phyloP scores from a whole-genome alignment of 352 stramenopile genomes.

The Phytophthora sansomeana region DNA sequence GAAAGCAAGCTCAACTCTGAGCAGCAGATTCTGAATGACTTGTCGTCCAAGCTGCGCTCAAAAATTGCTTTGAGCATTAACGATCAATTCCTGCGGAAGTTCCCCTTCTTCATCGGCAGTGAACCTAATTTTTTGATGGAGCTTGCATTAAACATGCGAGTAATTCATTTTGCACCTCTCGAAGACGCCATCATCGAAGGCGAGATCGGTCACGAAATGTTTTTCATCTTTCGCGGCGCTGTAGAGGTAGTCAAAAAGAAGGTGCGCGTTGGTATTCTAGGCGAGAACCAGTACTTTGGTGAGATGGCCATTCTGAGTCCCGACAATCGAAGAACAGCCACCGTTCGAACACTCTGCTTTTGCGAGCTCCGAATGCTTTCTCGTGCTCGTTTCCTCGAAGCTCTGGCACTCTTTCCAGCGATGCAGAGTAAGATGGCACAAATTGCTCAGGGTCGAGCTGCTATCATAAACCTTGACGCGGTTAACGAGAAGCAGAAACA shows the following conservation, averaged over 20 bases:
- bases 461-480: slow-evolving; percentile 16
- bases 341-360: slow-evolving; percentile 75
- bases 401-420: slow-evolving; percentile 49
- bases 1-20: slow-evolving; percentile 76
- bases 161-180: slow-evolving; percentile 72
- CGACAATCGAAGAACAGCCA: slow-evolving; percentile 64
- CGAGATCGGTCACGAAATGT: slow-evolving; percentile 79
- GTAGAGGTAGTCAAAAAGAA: slow-evolving; percentile 57
- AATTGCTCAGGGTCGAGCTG: slow-evolving; percentile 45
- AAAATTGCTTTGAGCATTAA: slow-evolving; percentile 86
- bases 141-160: slow-evolving; percentile 79
- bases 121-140: slow-evolving; percentile 86
- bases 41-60: slow-evolving; percentile 74
- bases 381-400: slow-evolving; percentile 65
- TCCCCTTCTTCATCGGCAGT: slow-evolving; percentile 77
- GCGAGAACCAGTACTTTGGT: slow-evolving; percentile 83
- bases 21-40: slow-evolving; percentile 64
- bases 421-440: slow-evolving; percentile 75
- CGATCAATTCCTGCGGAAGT: slow-evolving; percentile 79
- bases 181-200: slow-evolving; percentile 64
- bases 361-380: slow-evolving; percentile 74
- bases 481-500: slow-evolving; percentile 31
- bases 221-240: slow-evolving; percentile 73
- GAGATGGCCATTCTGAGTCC: slow-evolving; percentile 80
- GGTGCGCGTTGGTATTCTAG: slow-evolving; percentile 61